Base-by-base conservation (phyloP, 2,329 filamentous ascomycete species). In the Epicoccum sorghinum region DNA sequence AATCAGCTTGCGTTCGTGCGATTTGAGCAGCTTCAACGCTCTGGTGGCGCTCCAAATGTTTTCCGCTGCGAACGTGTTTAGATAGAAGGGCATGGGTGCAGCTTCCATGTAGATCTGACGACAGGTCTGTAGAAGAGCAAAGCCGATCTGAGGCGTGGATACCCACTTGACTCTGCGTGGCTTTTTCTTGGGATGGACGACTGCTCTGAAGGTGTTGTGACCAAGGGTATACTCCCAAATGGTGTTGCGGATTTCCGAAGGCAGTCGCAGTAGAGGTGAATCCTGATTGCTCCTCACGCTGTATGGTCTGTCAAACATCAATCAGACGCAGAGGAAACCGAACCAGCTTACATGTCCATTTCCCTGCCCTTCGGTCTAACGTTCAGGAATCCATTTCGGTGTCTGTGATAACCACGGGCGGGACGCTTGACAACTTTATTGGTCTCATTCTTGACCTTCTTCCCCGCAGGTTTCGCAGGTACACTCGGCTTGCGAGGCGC, bases 211-310 rank as follows among this genome's bases (percentile, higher is more conserved):
- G 3, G 41, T 10, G 14, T 32, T 58, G 3, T 52, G 48, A 0
- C 60, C 62, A 14, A 67, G 48, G 1, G 38, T 59, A 14, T 55
- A 37, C 24, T 53, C 30, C 61, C 61, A 67, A 30, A 66, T 58
- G 1, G 6, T 1, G 7, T 56, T 61, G 4, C 61, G 50, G 5
- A 65, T 56, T 24, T 65, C 58, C 0, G 60, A 30, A 3, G 62
- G 62, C 2, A 65, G 47, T 9, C 51, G 47, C 8, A 65, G 55
- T 5, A 67, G 41, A 4, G 53, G 58, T 7, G 53, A 61, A 1
- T 22, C 13, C 22, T 41, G 48, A 10, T 66, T 62, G 8, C 7
- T 41, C 29, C 47, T 41, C 14, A 50, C 25, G 4, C 61, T 66
- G 46, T 9, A 4, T 12, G 9, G 8, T 1, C 9, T 8, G 22